Percentiles rank a stretch among this genome's conserved stretches.
Evolutionary conservation across 2,329 filamentous ascomycete species (phyloP).

Genomic region (Pezicula carpinea): DNA sequence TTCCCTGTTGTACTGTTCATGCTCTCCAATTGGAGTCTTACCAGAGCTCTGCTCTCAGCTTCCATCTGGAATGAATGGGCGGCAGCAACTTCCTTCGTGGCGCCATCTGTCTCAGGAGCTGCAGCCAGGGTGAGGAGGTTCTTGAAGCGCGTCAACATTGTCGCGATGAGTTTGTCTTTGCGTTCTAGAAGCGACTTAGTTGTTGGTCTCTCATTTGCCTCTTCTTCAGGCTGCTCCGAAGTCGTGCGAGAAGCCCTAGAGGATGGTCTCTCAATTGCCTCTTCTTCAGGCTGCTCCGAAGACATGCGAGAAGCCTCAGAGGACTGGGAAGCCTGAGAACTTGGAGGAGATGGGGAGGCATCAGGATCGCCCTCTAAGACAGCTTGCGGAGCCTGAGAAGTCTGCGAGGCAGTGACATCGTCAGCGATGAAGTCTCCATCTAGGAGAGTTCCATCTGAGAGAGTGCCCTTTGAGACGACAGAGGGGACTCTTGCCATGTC

Average conservation of each 20-base stretch:
- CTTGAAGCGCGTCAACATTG: constrained; percentile 39
- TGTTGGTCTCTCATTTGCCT: constrained; percentile 9
- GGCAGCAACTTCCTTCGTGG: constrained; percentile 26
- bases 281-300: neutral
- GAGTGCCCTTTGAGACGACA: too few relatives aligned
- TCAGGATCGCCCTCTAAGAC: neutral
- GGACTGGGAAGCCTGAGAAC: too few relatives aligned
- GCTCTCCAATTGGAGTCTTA: constrained; percentile 8
- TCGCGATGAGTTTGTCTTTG: constrained; percentile 39
- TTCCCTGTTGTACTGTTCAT: neutral
- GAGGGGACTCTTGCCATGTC: neutral
- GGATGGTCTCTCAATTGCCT: constrained; percentile 6
- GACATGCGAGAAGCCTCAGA: neutral
- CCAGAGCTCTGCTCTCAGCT: constrained; percentile 27
- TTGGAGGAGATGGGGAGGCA: neutral
- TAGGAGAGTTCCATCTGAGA: too few relatives aligned
- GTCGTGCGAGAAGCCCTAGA: neutral
- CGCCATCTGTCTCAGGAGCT: constrained; percentile 21
- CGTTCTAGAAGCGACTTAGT: constrained; percentile 33
- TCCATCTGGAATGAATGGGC: constrained; percentile 27
- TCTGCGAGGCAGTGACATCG: too few relatives aligned
- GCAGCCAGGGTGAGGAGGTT: constrained; percentile 32
- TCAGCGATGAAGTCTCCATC: neutral
- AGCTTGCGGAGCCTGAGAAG: too few relatives aligned
- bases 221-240: neutral